These are phyloP conservation scores for Macrophomina tecta DNA, from an alignment of 2,329 filamentous ascomycete genomes.

Conservation along the genomic window DNA sequence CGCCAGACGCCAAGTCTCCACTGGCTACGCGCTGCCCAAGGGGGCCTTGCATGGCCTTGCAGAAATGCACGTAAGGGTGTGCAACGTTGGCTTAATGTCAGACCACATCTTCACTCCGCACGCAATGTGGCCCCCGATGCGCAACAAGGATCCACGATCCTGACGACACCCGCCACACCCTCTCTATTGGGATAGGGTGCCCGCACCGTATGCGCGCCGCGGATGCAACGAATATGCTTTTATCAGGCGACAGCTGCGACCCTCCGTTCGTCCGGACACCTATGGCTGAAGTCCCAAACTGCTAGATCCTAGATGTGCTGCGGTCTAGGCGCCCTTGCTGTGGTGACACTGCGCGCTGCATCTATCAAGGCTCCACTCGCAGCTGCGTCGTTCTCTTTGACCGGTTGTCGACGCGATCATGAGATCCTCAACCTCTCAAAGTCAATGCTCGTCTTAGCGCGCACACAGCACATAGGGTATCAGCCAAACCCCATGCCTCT, in stretches of 20 bases:
- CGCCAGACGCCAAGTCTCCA: not conserved
- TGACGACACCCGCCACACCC: conserved; percentile 1
- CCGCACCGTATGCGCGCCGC: not conserved
- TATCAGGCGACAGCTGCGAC: conserved; percentile 3
- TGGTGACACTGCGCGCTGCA: conserved; percentile 9
- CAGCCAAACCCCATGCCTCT: not conserved
- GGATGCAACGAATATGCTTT: conserved; percentile 25
- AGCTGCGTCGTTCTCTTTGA: not conserved
- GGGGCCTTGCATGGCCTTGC: conserved; percentile 22
- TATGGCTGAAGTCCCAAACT: not conserved
- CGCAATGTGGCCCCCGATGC: conserved; percentile 19
- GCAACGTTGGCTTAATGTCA: conserved; percentile 19
- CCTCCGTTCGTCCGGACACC: conserved; percentile 13
- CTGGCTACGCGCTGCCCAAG: not conserved
- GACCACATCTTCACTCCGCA: conserved; percentile 16
- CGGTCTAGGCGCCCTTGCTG: not conserved
- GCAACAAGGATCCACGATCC: conserved; percentile 9
- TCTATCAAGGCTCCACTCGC: not conserved
- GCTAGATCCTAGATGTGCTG: conserved; percentile 10
- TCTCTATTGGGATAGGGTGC: not conserved
- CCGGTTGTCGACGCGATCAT: conserved; percentile 5
- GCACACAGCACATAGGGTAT: conserved; percentile 7
- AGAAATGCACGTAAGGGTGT: conserved; percentile 26
- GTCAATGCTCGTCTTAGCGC: conserved; percentile 3
- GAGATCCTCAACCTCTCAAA: conserved; percentile 9